phyloP scores from a whole-genome alignment of 306 rosid species.

The Cucurbita moschata region DNA sequence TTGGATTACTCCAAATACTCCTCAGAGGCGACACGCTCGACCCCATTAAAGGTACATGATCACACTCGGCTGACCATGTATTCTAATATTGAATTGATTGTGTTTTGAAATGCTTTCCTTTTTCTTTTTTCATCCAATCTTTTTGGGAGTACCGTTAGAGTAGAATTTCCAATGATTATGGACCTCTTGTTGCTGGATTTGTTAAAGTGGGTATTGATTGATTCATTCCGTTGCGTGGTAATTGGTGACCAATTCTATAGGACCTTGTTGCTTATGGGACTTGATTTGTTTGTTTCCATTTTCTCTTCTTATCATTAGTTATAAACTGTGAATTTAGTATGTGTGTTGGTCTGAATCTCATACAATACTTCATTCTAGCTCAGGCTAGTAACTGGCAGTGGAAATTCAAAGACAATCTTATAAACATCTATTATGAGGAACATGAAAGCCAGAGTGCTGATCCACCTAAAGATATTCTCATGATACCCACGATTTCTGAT shows the following conservation, averaged over 20 bases:
- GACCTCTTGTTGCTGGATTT: not conserved
- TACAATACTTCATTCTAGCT: conserved; percentile 3
- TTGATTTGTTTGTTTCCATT: not conserved
- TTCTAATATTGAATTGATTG: not conserved
- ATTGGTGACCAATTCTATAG: not conserved
- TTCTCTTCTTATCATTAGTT: not conserved
- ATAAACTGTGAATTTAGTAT: not conserved
- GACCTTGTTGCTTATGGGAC: not conserved
- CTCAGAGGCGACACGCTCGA: conserved; percentile 28
- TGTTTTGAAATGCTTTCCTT: not conserved
- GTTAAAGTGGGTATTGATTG: not conserved
- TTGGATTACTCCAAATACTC: conserved; percentile 56
- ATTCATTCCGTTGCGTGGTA: not conserved
- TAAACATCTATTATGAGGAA: conserved; percentile 80
- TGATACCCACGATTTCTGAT: conserved; percentile 92
- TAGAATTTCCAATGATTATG: not conserved
- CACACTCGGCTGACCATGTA: conserved; percentile 1
- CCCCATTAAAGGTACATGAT: conserved; percentile 40
- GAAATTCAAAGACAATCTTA: conserved; percentile 52
- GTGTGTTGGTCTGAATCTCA: conserved; percentile 7
- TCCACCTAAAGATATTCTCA: conserved; percentile 52
- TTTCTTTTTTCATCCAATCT: not conserved
- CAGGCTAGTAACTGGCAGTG: conserved; percentile 85
- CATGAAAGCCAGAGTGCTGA: conserved; percentile 41
- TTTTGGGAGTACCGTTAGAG: not conserved